phyloP scores from a whole-genome alignment of 2,329 filamentous ascomycete genomes.

The Claviceps africana region DNA sequence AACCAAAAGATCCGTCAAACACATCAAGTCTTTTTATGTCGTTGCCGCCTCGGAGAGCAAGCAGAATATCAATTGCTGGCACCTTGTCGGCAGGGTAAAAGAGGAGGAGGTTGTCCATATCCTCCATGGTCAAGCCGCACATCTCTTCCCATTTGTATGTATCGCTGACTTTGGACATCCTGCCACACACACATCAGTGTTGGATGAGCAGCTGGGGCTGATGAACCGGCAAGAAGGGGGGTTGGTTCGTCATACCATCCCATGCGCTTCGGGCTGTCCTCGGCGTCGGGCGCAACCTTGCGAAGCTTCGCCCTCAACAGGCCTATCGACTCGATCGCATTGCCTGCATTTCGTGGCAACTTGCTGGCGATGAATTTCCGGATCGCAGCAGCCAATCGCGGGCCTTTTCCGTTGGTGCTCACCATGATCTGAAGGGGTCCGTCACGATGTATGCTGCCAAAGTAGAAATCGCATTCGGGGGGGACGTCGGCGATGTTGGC shows the following conservation, averaged over 20 bases:
- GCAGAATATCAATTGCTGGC: conserved; percentile 40
- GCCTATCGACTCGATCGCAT: conserved; percentile 76
- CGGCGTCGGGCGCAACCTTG: conserved; percentile 54
- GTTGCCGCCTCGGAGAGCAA: conserved; percentile 35
- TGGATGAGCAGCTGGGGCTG: neutral
- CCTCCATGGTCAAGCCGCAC: conserved; percentile 65
- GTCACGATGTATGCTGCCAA: conserved; percentile 88
- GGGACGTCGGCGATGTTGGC: conserved; percentile 97
- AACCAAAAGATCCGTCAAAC: conserved; percentile 46
- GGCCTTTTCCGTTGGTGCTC: conserved; percentile 93
- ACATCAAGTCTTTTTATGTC: conserved; percentile 34
- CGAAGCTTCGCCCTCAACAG: conserved; percentile 65
- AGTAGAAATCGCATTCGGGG: conserved; percentile 96
- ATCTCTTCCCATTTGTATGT: conserved; percentile 74
- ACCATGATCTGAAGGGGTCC: conserved; percentile 97
- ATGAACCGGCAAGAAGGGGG: neutral
- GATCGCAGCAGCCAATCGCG: conserved; percentile 76
- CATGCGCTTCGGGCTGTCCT: conserved; percentile 80
- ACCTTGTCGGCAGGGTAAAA: conserved; percentile 51
- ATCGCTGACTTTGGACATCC: conserved; percentile 89
- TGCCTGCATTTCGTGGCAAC: conserved; percentile 67
- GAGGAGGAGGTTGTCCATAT: conserved; percentile 71
- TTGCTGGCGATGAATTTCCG: conserved; percentile 64
- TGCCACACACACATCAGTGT: conserved; percentile 17
- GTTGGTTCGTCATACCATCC: conserved; percentile 46